These are phyloP conservation scores for Exophiala aquamarina DNA, from an alignment of 2,329 filamentous ascomycete species.

Conservation along the genomic window DNA sequence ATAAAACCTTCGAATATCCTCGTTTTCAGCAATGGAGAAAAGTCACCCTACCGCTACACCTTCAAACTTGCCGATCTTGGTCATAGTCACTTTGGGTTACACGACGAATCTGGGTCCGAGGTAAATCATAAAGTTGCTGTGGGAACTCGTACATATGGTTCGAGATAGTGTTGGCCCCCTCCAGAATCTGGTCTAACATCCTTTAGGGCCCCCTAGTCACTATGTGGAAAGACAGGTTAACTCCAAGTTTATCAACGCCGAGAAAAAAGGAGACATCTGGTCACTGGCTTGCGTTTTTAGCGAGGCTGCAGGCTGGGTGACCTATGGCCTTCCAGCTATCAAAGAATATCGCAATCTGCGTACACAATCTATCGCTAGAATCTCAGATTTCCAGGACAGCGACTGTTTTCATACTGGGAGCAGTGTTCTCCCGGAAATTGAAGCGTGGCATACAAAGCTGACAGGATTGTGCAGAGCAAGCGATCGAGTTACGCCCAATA, in stretches of 20 bases:
- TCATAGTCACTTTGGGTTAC: constrained; percentile 19
- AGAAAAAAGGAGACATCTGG: constrained; percentile 33
- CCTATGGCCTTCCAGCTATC: constrained; percentile 18
- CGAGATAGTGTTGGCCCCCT: neutral
- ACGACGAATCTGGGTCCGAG: constrained; percentile 1
- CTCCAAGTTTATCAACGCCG: no score
- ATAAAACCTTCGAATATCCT: constrained; percentile 36
- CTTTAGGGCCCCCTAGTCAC: constrained; percentile 1
- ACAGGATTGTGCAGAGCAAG: neutral
- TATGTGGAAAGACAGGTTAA: no score
- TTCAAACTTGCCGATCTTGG: constrained; percentile 36
- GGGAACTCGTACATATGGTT: constrained; percentile 8
- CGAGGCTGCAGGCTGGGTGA: constrained; percentile 30
- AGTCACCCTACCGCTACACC: constrained; percentile 25
- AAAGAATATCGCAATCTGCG: neutral
- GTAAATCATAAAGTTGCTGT: constrained; percentile 1
- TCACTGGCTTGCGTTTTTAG: constrained; percentile 36
- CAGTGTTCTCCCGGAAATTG: no score
- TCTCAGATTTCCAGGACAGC: no score
- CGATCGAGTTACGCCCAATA: neutral
- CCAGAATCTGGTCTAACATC: no score
- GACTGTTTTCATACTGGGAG: no score
- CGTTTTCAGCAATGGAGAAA: constrained; percentile 22
- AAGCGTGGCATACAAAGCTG: no score
- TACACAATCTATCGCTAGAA: no score